These are phyloP conservation scores for Ophiostoma novo-ulmi DNA, from an alignment of 2,329 filamentous ascomycete genomes.

Conservation along the genomic window DNA sequence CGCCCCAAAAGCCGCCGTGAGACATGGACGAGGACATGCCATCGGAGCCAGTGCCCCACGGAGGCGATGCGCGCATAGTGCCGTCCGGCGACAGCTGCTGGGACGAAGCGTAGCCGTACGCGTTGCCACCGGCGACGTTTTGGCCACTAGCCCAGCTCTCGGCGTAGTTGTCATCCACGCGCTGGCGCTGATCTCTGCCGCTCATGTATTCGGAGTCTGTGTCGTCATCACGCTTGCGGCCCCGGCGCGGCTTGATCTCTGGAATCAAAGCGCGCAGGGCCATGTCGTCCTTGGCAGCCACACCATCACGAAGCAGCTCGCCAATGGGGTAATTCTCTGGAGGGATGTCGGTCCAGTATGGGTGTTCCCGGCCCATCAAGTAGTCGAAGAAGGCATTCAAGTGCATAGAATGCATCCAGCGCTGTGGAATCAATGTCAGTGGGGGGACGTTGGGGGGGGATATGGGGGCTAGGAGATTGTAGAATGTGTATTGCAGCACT, in stretches of 20 bases:
- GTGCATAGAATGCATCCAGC: constrained; percentile 97
- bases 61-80: constrained; percentile 32
- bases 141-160: constrained; percentile 48
- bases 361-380: constrained; percentile 68
- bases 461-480: not conserved
- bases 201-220: not conserved
- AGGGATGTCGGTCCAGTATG: constrained; percentile 76
- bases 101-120: constrained; percentile 34
- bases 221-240: constrained; percentile 59
- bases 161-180: constrained; percentile 41
- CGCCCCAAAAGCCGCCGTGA: constrained; percentile 47
- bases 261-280: constrained; percentile 79
- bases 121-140: constrained; percentile 33
- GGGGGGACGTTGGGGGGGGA: not conserved
- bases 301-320: constrained; percentile 68
- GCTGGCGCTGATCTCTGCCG: constrained; percentile 8
- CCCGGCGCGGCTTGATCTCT: constrained; percentile 61
- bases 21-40: constrained; percentile 36
- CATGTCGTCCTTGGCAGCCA: constrained; percentile 81
- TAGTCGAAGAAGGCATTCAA: constrained; percentile 94
- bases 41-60: constrained; percentile 43
- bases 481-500: not conserved
- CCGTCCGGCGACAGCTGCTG: constrained; percentile 19
- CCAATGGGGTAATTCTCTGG: constrained; percentile 56
- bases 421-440: constrained; percentile 42